A percentile compares a stretch with the other conserved stretches of the same genome.
phyloP scores from a whole-genome alignment of 768 basidiomycete genomes.

The Jaapia argillacea region DNA sequence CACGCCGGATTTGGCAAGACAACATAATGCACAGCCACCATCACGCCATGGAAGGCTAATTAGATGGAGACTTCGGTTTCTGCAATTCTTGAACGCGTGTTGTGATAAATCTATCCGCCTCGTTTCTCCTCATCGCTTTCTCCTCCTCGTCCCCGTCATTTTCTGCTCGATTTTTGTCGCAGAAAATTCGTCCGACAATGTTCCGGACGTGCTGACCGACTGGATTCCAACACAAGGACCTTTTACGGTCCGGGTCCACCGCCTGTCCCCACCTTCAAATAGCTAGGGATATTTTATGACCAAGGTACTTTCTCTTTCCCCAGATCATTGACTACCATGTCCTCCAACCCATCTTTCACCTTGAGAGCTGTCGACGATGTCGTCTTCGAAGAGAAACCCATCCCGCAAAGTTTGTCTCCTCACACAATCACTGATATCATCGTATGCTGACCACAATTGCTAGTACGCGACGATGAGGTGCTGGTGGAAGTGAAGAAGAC shows the following conservation, averaged over 20 bases:
- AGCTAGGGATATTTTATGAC: neutral
- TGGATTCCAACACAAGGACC: no score
- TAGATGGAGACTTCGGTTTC: no score
- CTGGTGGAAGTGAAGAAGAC: constrained; percentile 90
- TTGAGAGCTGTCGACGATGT: constrained; percentile 60
- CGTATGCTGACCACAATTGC: constrained; percentile 5
- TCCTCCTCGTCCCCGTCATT: no score
- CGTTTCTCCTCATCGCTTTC: no score
- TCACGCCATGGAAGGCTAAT: no score
- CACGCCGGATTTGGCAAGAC: no score
- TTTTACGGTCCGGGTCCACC: neutral
- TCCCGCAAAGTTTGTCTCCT: constrained; percentile 50
- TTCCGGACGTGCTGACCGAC: no score
- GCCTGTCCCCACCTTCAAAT: neutral
- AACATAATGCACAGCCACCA: no score
- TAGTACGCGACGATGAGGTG: constrained; percentile 68
- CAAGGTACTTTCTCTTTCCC: neutral
- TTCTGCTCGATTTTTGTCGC: no score
- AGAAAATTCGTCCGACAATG: no score
- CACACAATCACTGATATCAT: neutral
- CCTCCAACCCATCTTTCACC: constrained; percentile 74
- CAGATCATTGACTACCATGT: constrained; percentile 26
- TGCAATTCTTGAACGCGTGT: no score
- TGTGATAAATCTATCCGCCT: no score
- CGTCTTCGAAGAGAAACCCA: constrained; percentile 61